These are phyloP conservation scores for Scheffersomyces insectosa DNA, from an alignment of 1,139 yeast genomes.

Conservation along the genomic window DNA sequence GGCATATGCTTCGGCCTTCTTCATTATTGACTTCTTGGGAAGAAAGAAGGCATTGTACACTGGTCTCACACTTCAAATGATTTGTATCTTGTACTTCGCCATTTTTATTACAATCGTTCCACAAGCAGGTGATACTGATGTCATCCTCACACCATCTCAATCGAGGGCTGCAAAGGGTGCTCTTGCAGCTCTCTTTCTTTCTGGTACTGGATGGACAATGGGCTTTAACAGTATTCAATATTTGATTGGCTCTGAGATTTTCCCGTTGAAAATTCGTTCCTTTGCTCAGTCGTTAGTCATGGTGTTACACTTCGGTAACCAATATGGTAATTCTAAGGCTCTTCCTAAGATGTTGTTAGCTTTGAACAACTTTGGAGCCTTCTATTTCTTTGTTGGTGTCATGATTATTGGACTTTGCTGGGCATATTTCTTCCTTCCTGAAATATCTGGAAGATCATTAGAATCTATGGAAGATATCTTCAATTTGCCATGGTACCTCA, in stretches of 20 bases:
- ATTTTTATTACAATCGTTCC: slow-evolving; percentile 50
- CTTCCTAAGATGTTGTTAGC: slow-evolving; percentile 52
- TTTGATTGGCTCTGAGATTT: slow-evolving; percentile 57
- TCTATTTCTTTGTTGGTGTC: slow-evolving; percentile 53
- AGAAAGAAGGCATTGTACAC: slow-evolving; percentile 40
- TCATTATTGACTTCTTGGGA: slow-evolving; percentile 48
- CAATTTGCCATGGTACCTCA: slow-evolving; percentile 57
- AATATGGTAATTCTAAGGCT: slow-evolving; percentile 61
- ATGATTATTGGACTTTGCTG: slow-evolving; percentile 42
- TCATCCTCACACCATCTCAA: slow-evolving; percentile 29
- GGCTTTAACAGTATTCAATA: slow-evolving; percentile 65
- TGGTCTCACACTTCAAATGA: slow-evolving; percentile 39
- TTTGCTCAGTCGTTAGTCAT: slow-evolving; percentile 56
- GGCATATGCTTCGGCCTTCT: slow-evolving; percentile 48
- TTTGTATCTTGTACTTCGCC: slow-evolving; percentile 41
- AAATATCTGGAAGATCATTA: slow-evolving; percentile 52
- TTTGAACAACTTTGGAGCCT: slow-evolving; percentile 53
- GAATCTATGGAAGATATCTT: slow-evolving; percentile 61
- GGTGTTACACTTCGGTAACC: slow-evolving; percentile 61
- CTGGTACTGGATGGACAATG: slow-evolving; percentile 63
- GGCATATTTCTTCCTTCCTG: slow-evolving; percentile 57
- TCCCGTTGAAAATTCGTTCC: slow-evolving; percentile 56
- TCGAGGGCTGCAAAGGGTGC: slow-evolving; percentile 49
- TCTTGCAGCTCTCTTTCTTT: slow-evolving; percentile 51
- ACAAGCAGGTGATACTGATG: slow-evolving; percentile 33